Evolutionary conservation across 768 basidiomycete species (phyloP), one percentile per base, ranked within the genome.

Genomic region (Boletus eberwhitei): DNA sequence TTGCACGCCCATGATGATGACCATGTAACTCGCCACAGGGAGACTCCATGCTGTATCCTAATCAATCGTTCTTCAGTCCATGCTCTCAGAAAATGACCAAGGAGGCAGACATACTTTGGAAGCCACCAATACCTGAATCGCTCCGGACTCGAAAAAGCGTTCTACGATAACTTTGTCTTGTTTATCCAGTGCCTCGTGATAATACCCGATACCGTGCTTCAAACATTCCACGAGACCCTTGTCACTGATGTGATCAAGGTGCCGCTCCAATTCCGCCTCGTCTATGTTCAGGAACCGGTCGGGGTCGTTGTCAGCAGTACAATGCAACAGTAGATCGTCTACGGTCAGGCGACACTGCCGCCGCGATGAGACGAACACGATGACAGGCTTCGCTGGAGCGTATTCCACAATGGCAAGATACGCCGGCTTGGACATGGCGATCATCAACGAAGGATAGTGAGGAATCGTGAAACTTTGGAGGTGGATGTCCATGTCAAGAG

Each of bases 1-100:
- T 66, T 99, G 97, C 1, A 98, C 94, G n/a, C 96, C 96, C 95
- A 98, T 98, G 63, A 99, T 93, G 68, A 99, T 87, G 40, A 98
- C 95, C 93, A 98, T 97, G 72, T 97, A 95, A 54, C 91, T 87
- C 0, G 93, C 84, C 17, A 97, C 85, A 0, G 97, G 95, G 8
- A 99, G 77, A 65, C 86, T 93, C 97, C 97, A 99, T 0, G 94
- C 92, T 0, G 91, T 93, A 61, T 98, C 97, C 90, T 95, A 46
- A 22, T 19, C 24, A 21, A 44, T 19, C 5, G 38, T 29, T 13
- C 36, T 16, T 48, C 0, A 58, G 34, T 48, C 1, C 50, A 26
- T 11, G 8, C 19, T 34, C 34, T 29, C 32, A n/a, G 6, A n/a
- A 47, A 47, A 22, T 3, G 2, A 2, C 4, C n/a, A 45, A 36